Base-by-base conservation (phyloP, 768 basidiomycete genomes). In the Mycena crocata region DNA sequence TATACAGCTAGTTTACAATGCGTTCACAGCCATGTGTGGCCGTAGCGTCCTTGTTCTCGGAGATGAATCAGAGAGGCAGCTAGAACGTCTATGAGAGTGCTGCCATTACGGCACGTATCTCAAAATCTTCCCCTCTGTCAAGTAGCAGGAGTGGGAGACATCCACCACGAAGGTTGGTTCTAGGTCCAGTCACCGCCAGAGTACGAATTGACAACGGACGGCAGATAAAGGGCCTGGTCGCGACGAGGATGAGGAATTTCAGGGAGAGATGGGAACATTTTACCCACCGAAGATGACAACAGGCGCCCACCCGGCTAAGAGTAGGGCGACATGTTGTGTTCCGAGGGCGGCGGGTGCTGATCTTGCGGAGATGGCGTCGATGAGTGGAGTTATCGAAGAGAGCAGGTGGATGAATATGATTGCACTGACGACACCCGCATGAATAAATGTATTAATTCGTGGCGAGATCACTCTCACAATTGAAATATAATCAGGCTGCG, bases 221-320 rank as follows among this genome's bases (percentile, higher is more conserved):
- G 39, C 54, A 13, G 66, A 62, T 1, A 67, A 34, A 31, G 66
- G 66, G 15, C 42, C 66, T 67, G 39, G 24, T 21, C 39, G 21
- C 13, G 5, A 59, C 3, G 21, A 8, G 26, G 12, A 50, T 55
- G 6, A 50, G 37, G 44, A 30, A n/a, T n/a, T 21, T 28, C 15
- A 28, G 23, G 23, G 6, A 5, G 13, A 12, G 7, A 42, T 21
- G 6, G 5, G 2, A 26, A 21, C 1, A 4, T 12, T 23, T 28
- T 3, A 35, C 60, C 7, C 35, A 70, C 68, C 57, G 15, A 70
- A 70, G 14, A 59, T 44, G 13, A 55, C 17, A 13, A 66, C 49
- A 12, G 68, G 68, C 6, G 64, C 68, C 68, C 68, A 70, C n/a
- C 44, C 68, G 7, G 65, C 68, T 15, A 70, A 14, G 23, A 70